These are phyloP conservation scores for Scenedesmus sp. DNA, from an alignment of 163 green algal species.

Conservation along the genomic window DNA sequence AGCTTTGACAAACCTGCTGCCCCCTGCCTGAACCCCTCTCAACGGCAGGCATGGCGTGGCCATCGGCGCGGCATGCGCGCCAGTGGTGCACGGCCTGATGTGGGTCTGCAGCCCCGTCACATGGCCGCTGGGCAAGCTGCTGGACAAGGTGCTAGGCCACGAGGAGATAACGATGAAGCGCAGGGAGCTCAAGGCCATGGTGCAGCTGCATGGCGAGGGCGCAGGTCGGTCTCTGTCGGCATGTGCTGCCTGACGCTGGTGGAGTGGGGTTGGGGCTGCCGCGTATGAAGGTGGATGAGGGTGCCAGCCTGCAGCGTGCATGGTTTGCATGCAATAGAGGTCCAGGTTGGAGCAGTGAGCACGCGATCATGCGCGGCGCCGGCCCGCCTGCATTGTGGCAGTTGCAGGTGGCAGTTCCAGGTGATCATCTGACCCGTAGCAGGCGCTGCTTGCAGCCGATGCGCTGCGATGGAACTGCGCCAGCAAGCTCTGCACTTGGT, in stretches of 20 bases:
- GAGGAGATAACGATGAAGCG: constrained; percentile 62
- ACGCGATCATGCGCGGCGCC: too few relatives aligned
- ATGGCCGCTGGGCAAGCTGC: constrained; percentile 84
- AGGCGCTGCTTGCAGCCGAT: too few relatives aligned
- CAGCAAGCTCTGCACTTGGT: too few relatives aligned
- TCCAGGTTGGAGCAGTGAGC: background rate
- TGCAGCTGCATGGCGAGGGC: constrained; percentile 76
- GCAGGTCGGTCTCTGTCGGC: constrained; percentile 39
- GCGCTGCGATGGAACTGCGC: too few relatives aligned
- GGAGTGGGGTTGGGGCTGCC: background rate
- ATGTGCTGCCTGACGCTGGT: background rate
- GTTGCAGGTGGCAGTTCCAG: too few relatives aligned
- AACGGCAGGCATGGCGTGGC: constrained; percentile 37
- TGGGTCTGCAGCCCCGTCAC: constrained; percentile 72
- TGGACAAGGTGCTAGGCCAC: constrained; percentile 88
- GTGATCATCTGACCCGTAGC: too few relatives aligned
- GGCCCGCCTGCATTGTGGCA: too few relatives aligned
- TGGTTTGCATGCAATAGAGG: too few relatives aligned
- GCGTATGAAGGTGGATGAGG: background rate
- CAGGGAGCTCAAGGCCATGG: constrained; percentile 88
- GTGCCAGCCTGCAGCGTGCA: background rate
- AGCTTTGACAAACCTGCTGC: background rate
- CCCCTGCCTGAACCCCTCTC: background rate
- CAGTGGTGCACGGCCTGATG: constrained; percentile 85
- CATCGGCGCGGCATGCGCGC: constrained; percentile 66